phyloP scores from a whole-genome alignment of 768 basidiomycete genomes.

The Leccinum uliginosum region DNA sequence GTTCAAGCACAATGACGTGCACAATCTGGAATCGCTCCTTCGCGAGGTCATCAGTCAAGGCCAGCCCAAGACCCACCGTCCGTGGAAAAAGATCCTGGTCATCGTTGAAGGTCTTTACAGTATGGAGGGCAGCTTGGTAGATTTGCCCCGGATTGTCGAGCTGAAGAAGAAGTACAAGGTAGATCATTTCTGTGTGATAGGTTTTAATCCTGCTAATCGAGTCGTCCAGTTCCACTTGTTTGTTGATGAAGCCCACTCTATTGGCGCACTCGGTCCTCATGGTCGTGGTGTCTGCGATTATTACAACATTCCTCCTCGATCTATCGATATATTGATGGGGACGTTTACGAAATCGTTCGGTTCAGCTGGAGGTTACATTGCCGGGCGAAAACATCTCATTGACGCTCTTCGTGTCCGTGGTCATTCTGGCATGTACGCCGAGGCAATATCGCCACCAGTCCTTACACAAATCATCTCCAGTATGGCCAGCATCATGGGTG shows the following conservation, averaged over 20 bases:
- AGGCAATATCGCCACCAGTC: slow-evolving; percentile 87
- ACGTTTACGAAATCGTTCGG: slow-evolving; percentile 97
- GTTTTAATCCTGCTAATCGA: not conserved
- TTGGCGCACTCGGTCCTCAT: slow-evolving; percentile 91
- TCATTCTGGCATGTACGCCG: slow-evolving; percentile 81
- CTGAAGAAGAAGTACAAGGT: slow-evolving; percentile 97
- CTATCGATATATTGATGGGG: slow-evolving; percentile 94
- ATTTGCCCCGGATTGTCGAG: slow-evolving; percentile 77
- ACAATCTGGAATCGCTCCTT: slow-evolving; percentile 71
- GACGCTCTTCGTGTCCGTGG: slow-evolving; percentile 77
- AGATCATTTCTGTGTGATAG: slow-evolving; percentile 11
- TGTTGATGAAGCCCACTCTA: slow-evolving; percentile 96
- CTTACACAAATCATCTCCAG: slow-evolving; percentile 86
- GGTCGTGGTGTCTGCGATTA: slow-evolving; percentile 96
- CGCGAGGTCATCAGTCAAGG: slow-evolving; percentile 94
- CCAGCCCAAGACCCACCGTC: slow-evolving; percentile 95
- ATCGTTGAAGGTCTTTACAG: slow-evolving; percentile 95
- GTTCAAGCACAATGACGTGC: slow-evolving; percentile 98
- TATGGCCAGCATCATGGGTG: slow-evolving; percentile 97
- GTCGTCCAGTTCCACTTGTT: slow-evolving; percentile 82
- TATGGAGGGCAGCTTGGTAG: slow-evolving; percentile 96
- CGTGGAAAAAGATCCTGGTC: slow-evolving; percentile 97
- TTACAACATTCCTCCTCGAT: slow-evolving; percentile 76
- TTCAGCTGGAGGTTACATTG: slow-evolving; percentile 91
- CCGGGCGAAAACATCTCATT: slow-evolving; percentile 77